Base-by-base conservation (phyloP, 352 stramenopile genomes). In the Globisporangium nagaii region DNA sequence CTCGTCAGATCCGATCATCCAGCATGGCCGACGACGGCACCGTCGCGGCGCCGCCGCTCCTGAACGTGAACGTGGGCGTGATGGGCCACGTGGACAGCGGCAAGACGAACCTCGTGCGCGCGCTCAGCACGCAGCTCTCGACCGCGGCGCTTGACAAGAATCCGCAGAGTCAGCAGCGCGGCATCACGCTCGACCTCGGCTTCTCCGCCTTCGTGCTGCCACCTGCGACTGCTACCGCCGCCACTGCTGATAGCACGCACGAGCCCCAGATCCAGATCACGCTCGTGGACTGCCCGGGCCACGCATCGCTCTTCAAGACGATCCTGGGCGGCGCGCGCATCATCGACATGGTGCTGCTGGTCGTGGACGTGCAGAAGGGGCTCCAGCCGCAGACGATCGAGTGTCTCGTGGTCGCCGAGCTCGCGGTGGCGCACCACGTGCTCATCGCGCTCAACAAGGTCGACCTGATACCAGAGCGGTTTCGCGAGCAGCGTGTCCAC, bases 271-370 rank as follows among this genome's bases (percentile, higher is more conserved):
- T 98, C 7, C 96, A 99, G 67, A 89, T 98, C 56, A 99, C 96
- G 20, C 65, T 98, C 11, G 91, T 98, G 11, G 88, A 96, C 68
- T 96, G 97, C 72, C 97, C 97, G 1, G 97, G 97, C 4, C 97
- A 99, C 66, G 96, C 97, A 22, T 98, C 89, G 17, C 73, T 99
- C 10, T 99, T 99, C 60, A 89, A 96, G 54, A 99, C 97, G n/a
- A 99, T 99, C 53, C 97, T 99, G 35, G 96, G 94, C 30, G 97
- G 96, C 50, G 93, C 97, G 37, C 93, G 98, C 71, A 99, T 99
- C 65, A 99, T 99, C 63, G 97, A 99, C 67, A 89, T 97, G 56
- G 96, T 98, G 27, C 60, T 99, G 20, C 73, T 99, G 19, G 95
- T 99, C 15, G 86, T 99, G 4, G 96, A 98, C 66, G 88, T 86